phyloP scores from a whole-genome alignment of 257 asterid genomes.

The Nicotiana obtusifolia region DNA sequence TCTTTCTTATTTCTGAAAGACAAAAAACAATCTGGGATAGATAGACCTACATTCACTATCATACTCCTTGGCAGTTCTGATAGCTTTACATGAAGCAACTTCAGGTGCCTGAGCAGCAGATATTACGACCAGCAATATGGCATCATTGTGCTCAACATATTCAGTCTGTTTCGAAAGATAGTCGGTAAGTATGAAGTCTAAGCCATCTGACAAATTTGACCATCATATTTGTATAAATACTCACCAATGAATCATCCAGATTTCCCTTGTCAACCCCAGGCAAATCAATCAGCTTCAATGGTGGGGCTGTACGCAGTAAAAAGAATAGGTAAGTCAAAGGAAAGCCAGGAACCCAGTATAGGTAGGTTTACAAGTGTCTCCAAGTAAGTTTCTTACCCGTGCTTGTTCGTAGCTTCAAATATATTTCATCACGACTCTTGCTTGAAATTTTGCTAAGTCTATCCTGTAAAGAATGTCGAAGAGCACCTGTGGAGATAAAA shows the following conservation, averaged over 20 bases:
- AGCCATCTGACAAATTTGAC: background rate
- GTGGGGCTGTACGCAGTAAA: slow-evolving; percentile 61
- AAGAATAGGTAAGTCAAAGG: slow-evolving; percentile 14
- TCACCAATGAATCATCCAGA: slow-evolving; percentile 91
- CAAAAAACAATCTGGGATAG: slow-evolving; percentile 15
- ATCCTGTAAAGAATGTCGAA: slow-evolving; percentile 90
- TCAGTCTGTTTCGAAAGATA: slow-evolving; percentile 48
- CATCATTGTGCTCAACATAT: slow-evolving; percentile 87
- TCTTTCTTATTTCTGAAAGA: background rate
- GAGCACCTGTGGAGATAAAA: slow-evolving; percentile 58
- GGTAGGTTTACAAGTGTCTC: no score
- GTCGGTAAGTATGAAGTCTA: background rate
- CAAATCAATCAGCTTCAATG: slow-evolving; percentile 88
- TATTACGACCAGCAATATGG: slow-evolving; percentile 79
- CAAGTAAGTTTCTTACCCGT: slow-evolving; percentile 42
- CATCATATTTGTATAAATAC: slow-evolving; percentile 19
- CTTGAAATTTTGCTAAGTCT: slow-evolving; percentile 81
- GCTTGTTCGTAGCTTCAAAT: slow-evolving; percentile 89
- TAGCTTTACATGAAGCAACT: slow-evolving; percentile 86
- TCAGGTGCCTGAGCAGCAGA: slow-evolving; percentile 96
- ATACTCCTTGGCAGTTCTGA: slow-evolving; percentile 89
- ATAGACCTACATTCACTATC: slow-evolving; percentile 85
- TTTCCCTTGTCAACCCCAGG: slow-evolving; percentile 95
- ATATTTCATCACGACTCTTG: slow-evolving; percentile 86
- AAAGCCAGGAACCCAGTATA: background rate